These are phyloP conservation scores for Cladorrhinum sp. DNA, from an alignment of 2,329 filamentous ascomycete genomes.

Conservation along the genomic window DNA sequence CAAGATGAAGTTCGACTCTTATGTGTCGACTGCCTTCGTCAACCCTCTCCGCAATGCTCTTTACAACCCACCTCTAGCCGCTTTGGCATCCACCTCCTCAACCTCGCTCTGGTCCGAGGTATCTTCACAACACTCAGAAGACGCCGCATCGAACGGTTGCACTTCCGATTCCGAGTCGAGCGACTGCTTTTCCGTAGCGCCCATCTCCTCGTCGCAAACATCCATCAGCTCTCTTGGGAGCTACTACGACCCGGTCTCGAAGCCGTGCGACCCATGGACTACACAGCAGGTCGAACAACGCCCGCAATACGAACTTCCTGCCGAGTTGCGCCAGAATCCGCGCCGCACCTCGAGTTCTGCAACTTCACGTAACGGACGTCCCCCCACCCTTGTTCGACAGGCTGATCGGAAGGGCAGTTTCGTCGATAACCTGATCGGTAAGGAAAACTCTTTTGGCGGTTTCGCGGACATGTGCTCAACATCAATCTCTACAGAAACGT, in stretches of 20 bases:
- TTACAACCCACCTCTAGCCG: conserved; percentile 69
- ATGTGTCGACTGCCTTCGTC: conserved; percentile 52
- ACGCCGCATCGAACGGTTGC: conserved; percentile 61
- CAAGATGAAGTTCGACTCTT: conserved; percentile 59
- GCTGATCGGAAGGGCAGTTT: conserved; percentile 91
- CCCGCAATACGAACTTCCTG: conserved; percentile 47
- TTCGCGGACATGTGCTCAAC: conserved; percentile 34
- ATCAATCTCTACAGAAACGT: conserved; percentile 69
- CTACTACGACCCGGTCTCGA: conserved; percentile 27
- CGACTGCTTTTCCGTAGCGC: conserved; percentile 37
- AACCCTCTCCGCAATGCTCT: conserved; percentile 51
- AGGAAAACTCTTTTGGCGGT: conserved; percentile 42
- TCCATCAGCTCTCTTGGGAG: conserved; percentile 31
- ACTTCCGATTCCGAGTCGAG: conserved; percentile 50
- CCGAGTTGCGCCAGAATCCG: conserved; percentile 63
- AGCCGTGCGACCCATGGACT: conserved; percentile 33
- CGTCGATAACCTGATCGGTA: conserved; percentile 96
- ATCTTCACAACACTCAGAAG: conserved; percentile 67
- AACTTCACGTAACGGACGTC: conserved; percentile 56
- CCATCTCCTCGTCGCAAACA: conserved; percentile 34
- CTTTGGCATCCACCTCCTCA: conserved; percentile 72
- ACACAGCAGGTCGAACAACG: conserved; percentile 28
- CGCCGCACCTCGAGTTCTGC: conserved; percentile 55
- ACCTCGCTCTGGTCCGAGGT: conserved; percentile 75
- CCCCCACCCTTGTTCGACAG: conserved; percentile 78